Evolutionary conservation across 2,329 filamentous ascomycete species (phyloP).

Genomic region (Rhytidhysteron rufulum): DNA sequence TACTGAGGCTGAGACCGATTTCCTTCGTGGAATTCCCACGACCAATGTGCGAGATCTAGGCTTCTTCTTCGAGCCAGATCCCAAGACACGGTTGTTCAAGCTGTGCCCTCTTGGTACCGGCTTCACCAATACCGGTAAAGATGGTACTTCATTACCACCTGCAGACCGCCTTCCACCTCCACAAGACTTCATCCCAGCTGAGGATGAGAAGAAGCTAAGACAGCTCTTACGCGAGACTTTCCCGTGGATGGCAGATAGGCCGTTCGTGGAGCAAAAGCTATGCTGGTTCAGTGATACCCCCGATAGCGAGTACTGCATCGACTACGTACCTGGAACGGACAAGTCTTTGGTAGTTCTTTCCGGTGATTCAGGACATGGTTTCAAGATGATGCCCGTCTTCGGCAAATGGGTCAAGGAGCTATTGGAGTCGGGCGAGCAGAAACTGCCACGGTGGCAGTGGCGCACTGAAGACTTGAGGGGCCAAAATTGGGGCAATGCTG

Average conservation of each 20-base stretch:
- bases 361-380: too few species aligned
- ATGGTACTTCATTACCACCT: too few species aligned
- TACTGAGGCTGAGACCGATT: constrained; percentile 50
- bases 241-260: constrained; percentile 51
- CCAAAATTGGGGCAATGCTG: too few species aligned
- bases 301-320: too few species aligned
- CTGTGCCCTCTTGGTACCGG: constrained; percentile 58
- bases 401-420: too few species aligned
- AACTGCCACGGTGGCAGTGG: too few species aligned
- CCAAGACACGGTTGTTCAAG: constrained; percentile 55
- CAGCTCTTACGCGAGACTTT: constrained; percentile 50
- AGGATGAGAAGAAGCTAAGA: constrained; percentile 53
- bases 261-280: constrained; percentile 54
- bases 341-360: too few species aligned
- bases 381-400: too few species aligned
- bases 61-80: constrained; percentile 64
- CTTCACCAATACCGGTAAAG: constrained; percentile 52
- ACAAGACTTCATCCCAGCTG: constrained; percentile 49
- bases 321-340: too few species aligned
- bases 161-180: constrained; percentile 37
- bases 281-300: constrained; percentile 66
- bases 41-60: constrained; percentile 60
- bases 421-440: too few species aligned
- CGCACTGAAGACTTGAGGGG: too few species aligned
- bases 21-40: constrained; percentile 56